Evolutionary conservation across 768 basidiomycete genomes (phyloP), one percentile per base, ranked within the genome.

Genomic region (Tylopilus felleus): DNA sequence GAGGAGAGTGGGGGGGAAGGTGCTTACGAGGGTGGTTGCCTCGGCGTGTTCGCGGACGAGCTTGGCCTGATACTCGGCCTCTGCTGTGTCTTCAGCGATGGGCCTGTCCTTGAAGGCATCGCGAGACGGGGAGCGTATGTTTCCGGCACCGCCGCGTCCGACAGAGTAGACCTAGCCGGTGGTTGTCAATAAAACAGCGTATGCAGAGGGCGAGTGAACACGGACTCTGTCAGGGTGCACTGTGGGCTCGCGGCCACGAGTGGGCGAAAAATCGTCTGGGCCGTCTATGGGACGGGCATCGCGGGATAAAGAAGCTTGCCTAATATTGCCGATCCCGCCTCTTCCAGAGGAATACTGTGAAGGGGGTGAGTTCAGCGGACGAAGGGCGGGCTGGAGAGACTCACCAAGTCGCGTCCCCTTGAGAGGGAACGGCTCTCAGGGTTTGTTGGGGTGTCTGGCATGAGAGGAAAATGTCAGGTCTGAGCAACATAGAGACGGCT

Each of bases 111-210:
- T 28, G 41, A 23, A 8, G 10, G 21, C 53, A 29, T 49, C 53
- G 33, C 84, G 80, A 22, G 89, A 90, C 1, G 84, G 85, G 2
- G 90, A 87, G 52, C 88, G 84, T 47, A 94, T 84, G 76, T 95
- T 95, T 9, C 92, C 93, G 8, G 80, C 80, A 16, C 93, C 93
- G 25, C 93, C 92, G 47, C 91, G 83, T 12, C 93, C 93, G 40
- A 79, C 79, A 19, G 82, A 84, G 58, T 72, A 75, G 58, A 59
- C n/a, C 60, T 59, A 33, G 22, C 27, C 14, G 43, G 5, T 7
- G 38, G 3, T 3, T 13, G 35, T 56, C 27, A 53, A 35, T 16
- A 25, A 33, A 21, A 45, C 17, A 39, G 51, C 8, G 9, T 2
- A 13, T 17, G 41, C 22, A 36, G 16, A 17, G 7, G 19, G 19